Base-by-base conservation (phyloP, 2,329 filamentous ascomycete species). In the Ceratocystiopsis sp. region DNA sequence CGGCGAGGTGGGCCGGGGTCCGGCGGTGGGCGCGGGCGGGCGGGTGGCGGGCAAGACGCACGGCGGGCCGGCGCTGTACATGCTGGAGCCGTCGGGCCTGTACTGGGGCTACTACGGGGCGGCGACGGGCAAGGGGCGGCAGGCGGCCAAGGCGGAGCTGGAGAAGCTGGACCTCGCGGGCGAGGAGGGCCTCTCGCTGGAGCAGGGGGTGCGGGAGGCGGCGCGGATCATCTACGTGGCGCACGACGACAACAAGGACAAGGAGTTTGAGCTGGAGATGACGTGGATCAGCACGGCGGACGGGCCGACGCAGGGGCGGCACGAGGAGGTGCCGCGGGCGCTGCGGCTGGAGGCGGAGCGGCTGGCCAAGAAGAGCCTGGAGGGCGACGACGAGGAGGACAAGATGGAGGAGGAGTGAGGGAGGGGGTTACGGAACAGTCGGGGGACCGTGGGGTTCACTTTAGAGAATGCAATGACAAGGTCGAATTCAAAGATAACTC, bases 61-160 rank as follows among this genome's bases (percentile, higher is more conserved):
- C 59, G 91, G 91, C 53, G 91, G 89, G 1, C 91, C 91, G 18
- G 87, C 79, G 49, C 75, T 98, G 48, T 98, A 95, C 73, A 98
- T 98, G 91, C 89, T 98, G 54, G 91, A 98, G 69, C 91, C 91
- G 37, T 94, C 86, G 57, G 91, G 91, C 44, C 66, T 89, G 52
- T 96, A 94, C 71, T 98, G 91, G 91, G 91, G 91, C 47, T 98
- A 98, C 72, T 95, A 95, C 62, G 91, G 91, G 54, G 91, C 91
- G 35, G 91, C 91, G 41, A 95, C 91, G 14, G 91, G 91, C 57
- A 98, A 98, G 66, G 91, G 91, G 49, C 75, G 91, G 54, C 91
- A 98, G 67, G 81, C 87, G 42, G 91, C 91, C 57, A 98, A 98
- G 72, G 86, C 89, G 10, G 91, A 98, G 69, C 75, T 98, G 48